phyloP scores from a whole-genome alignment of 768 basidiomycete genomes.

The Chalciporus chontae region DNA sequence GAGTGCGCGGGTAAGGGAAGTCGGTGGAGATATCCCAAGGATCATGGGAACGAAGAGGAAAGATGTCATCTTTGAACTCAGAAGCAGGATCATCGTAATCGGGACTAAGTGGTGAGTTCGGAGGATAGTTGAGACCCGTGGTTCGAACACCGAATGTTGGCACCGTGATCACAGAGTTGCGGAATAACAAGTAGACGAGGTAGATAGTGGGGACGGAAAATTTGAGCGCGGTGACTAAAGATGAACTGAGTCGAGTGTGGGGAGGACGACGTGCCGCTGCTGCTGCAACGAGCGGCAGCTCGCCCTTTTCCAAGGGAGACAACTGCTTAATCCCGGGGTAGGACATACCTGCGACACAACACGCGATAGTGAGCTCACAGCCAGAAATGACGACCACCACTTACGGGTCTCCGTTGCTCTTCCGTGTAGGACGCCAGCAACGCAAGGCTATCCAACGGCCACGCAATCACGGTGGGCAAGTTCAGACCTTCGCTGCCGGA shows the following conservation, averaged over 20 bases:
- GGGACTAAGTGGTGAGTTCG: conserved; percentile 4
- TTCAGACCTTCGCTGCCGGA: too few species aligned
- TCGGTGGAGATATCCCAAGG: conserved; percentile 76
- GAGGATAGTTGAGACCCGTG: not conserved
- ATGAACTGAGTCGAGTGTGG: conserved; percentile 1
- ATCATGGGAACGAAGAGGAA: conserved; percentile 53
- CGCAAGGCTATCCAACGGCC: too few species aligned
- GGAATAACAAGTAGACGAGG: conserved; percentile 18
- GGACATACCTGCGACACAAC: conserved; percentile 8
- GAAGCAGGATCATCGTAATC: conserved; percentile 34
- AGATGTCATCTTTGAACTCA: conserved; percentile 52
- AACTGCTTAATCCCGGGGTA: conserved; percentile 6
- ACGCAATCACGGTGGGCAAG: too few species aligned
- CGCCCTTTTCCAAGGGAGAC: conserved; percentile 17
- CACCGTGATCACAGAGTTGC: not conserved
- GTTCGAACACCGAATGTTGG: not conserved
- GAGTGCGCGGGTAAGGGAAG: conserved; percentile 60
- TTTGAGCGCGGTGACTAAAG: conserved; percentile 15
- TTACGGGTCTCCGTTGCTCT: conserved; percentile 1
- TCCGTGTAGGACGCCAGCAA: not conserved
- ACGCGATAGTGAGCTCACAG: not conserved
- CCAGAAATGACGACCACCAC: not conserved
- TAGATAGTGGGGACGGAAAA: conserved; percentile 17
- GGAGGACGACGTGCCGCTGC: not conserved
- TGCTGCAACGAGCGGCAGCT: conserved; percentile 12